These are phyloP conservation scores for Marvania coccoides DNA, from an alignment of 139 green algal species.

Conservation along the genomic window DNA sequence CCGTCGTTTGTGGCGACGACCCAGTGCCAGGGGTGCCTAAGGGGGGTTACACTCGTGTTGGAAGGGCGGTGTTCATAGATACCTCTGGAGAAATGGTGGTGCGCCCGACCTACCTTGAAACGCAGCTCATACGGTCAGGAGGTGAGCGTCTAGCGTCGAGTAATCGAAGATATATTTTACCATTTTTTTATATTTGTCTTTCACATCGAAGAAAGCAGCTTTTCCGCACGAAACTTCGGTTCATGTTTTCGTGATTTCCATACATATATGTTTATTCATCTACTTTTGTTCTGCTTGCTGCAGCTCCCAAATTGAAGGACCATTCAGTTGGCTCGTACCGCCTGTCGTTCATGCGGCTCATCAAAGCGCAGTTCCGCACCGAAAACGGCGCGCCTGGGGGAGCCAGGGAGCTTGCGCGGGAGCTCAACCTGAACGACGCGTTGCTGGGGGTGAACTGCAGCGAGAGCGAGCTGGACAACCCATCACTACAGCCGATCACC, in stretches of 20 bases:
- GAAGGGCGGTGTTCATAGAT: constrained; percentile 35
- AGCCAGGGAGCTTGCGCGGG: background rate
- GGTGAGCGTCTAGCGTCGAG: background rate
- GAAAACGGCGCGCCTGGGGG: background rate
- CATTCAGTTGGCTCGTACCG: background rate
- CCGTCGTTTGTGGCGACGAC: constrained; percentile 32
- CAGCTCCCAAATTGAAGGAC: background rate
- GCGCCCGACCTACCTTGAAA: constrained; percentile 20
- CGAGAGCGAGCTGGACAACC: background rate
- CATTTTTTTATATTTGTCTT: background rate
- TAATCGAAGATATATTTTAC: background rate
- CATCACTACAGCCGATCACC: background rate
- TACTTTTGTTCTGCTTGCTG: background rate
- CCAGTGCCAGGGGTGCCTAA: constrained; percentile 1
- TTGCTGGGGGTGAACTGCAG: background rate
- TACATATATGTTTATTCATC: background rate
- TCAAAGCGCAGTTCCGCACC: background rate
- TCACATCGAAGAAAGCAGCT: background rate
- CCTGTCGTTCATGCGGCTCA: background rate
- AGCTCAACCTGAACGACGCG: background rate
- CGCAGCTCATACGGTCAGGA: background rate
- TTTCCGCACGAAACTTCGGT: background rate
- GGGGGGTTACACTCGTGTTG: constrained; percentile 33
- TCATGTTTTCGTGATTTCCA: background rate
- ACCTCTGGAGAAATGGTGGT: constrained; percentile 29